Percentiles rank a stretch among this genome's conserved stretches.
Conservation (phyloP, 257 asterid species). For the Cynanchum wilfordii region DNA sequence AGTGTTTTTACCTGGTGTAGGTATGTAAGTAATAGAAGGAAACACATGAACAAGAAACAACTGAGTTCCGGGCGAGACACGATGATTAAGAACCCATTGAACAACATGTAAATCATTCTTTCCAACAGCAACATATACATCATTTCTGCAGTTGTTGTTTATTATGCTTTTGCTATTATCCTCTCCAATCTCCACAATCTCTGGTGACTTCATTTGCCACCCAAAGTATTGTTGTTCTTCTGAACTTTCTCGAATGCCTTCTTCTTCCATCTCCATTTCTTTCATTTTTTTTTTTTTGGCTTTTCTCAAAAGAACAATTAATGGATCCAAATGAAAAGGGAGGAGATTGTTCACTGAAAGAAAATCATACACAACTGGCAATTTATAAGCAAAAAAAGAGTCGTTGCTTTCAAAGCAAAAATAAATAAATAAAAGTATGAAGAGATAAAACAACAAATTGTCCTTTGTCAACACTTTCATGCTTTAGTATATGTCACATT, state of each 20-base stretch:
- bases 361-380: slow-evolving; percentile 10
- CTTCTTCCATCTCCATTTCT: slow-evolving; percentile 8
- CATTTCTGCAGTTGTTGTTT: slow-evolving; percentile 29
- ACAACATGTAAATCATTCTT: slow-evolving; percentile 61
- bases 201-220: slow-evolving; percentile 40
- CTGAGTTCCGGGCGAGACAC: slow-evolving; percentile 42
- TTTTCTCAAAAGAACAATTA: not conserved
- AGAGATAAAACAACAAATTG: slow-evolving; percentile 10
- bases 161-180: slow-evolving; percentile 32
- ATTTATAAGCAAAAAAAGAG: slow-evolving; percentile 22
- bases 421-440: slow-evolving; percentile 1
- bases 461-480: slow-evolving; percentile 23
- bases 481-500: slow-evolving; percentile 27
- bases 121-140: slow-evolving; percentile 70
- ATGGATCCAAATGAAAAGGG: not conserved
- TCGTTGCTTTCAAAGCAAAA: slow-evolving; percentile 40
- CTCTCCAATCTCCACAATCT: slow-evolving; percentile 64
- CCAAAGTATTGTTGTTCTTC: not conserved
- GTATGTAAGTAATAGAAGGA: slow-evolving; percentile 50
- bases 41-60: slow-evolving; percentile 58
- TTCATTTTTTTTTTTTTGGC: not conserved
- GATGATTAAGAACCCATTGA: slow-evolving; percentile 68
- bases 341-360: slow-evolving; percentile 6
- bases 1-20: slow-evolving; percentile 52
- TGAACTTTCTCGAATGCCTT: not conserved